Base-by-base conservation (phyloP, 2,329 filamentous ascomycete genomes). In the Zymoseptoria brevis region DNA sequence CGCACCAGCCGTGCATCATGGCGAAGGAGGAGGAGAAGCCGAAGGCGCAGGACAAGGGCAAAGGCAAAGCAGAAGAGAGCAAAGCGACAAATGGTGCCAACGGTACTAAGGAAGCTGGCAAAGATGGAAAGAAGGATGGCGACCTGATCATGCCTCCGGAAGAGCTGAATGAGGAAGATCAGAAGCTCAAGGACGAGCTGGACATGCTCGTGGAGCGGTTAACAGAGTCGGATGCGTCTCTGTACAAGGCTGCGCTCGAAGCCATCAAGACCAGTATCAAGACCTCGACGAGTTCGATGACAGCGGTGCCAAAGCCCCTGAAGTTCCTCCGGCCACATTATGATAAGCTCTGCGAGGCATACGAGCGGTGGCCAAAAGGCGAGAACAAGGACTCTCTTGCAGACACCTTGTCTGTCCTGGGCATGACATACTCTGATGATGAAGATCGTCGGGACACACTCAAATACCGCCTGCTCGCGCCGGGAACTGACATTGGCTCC, bases 261-360 rank as follows among this genome's bases (percentile, higher is more conserved):
- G 88, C 91, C 67, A 96, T 99, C 85, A 97, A 96, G 81, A 90
- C 87, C 71, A 95, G 90, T 73, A 99, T 99, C 81, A 97, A 96
- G 81, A 99, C 94, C 58, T 96, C 94, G 61, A 99, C 94, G 66
- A 97, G 92, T 60, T 99, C 95, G 52, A 99, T 99, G 94, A 99
- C 94, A 54, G 94, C 94, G 61, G 94, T 99, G 63, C 94, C 95
- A 22, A 99, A 99, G 78, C 94, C 94, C 35, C 83, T 99, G 70
- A 99, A 99, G 77, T 99, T 99, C 75, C 84, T 99, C 64, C 86
- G 94, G 79, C 94, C 93, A 67, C 93, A 99, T 76, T 99, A 97
- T 79, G 89, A 95, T 76, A 86, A 88, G 59, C 22, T 99, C 72
- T 88, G 88, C 63, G 88, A 88, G 75, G 80, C 92, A 26, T 96